Evolutionary conservation across 2,329 filamentous ascomycete genomes (phyloP), one percentile per base, ranked within the genome.

Genomic region (Claviceps purpurea): DNA sequence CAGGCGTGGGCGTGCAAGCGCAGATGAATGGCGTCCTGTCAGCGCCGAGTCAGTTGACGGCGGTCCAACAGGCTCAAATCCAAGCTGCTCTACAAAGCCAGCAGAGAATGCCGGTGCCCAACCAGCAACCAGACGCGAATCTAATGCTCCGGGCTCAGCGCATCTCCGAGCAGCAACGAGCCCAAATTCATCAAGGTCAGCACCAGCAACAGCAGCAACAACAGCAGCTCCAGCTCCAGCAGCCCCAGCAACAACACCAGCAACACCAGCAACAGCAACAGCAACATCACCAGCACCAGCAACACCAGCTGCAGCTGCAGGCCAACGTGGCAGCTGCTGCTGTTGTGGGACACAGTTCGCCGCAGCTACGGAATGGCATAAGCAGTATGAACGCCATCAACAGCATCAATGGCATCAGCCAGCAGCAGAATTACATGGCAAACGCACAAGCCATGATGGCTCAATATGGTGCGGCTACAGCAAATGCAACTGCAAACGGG

Each of bases 41-140:
- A 53, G 76, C 70, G 26, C 79, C 71, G 2, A 74, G 80, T 62
- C 76, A 79, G 43, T 77, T 86, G 71, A 80, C 79, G 54, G 77
- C 78, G 46, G 74, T 86, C 24, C 80, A 82, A 40, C 84, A 87
- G 62, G 82, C 84, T 24, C 85, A 85, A 57, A 76, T 88, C 70
- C 82, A 85, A 59, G 53, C 53, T 14, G 74, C 75, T 16, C 58
- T 70, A 58, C 71, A 77, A 56, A 71, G 70, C 5, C 77, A 84
- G 56, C 74, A 79, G 50, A 77, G 84, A 51, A 76, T 87, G 70
- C 76, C 80, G 2, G 65, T 67, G 57, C 64, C 65, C 2, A 66
- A 66, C 39, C 62, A 64, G 42, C 65, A 64, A 41, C 63, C 78
- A 2, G 77, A 82, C 54, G 69, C 77, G 26, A 74, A 73, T 51